Base-by-base conservation (phyloP, 192 early-diverging fungal species). In the Obelidium mucronatum region DNA sequence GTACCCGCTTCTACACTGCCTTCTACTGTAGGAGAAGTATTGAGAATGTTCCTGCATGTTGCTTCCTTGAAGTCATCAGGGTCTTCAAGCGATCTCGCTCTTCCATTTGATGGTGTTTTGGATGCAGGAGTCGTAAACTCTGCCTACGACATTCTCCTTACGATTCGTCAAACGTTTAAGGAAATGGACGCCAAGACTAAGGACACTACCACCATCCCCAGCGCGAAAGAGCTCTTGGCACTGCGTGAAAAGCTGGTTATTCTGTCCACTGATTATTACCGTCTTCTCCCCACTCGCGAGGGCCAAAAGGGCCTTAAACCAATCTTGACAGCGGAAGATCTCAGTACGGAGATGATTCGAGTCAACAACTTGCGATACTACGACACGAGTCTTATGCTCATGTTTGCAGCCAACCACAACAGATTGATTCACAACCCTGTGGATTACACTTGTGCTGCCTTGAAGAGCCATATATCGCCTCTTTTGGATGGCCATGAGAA, bases 401-500 rank as follows among this genome's bases (percentile, higher is more conserved):
- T 83, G 51, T 61, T 83, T 28, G 78, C 72, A 17, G 81, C 81
- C 1, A 53, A 70, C 34, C 30, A 75, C 19, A 75, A 72, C 36
- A 70, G 76, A 0, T 33, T 48, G 13, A 33, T 8, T 26, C 35
- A 77, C 2, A 63, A 83, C 56, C 81, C 81, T 17, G 3, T 75
- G 35, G 82, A 83, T 65, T 80, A 80, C 77, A 37, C 80, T 3
- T 69, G 51, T 53, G 6, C 42, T 6, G 59, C 72, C 17, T 39
- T 83, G 11, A 13, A 55, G 19, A 67, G 60, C 37, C 0, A 42
- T 2, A 65, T 83, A 31, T 60, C 13, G 11, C 58, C 55, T 8
- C 40, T 83, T 4, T 8, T 17, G 36, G 54, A 56, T 36, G 40
- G 24, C 17, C 75, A 87, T n/a, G 83, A 89, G 54, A 89, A 82